Evolutionary conservation across 1,284 basidiomycete genomes (phyloP).

Genomic region (Cryptococcus hybrid): DNA sequence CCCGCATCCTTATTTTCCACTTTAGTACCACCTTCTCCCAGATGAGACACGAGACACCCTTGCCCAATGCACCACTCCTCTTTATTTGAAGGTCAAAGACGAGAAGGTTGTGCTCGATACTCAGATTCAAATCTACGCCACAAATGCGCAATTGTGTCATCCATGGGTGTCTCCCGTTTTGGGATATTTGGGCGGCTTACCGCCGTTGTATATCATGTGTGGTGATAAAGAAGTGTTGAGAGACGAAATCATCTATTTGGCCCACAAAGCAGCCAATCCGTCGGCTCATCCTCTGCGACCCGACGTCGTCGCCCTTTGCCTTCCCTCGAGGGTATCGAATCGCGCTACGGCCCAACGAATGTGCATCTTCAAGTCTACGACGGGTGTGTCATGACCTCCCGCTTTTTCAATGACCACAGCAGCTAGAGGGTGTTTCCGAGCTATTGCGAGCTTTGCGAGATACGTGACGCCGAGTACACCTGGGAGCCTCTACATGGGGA

Average conservation of each 20-base stretch:
- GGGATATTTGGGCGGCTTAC: slow-evolving; percentile 86
- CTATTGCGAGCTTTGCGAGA: slow-evolving; percentile 51
- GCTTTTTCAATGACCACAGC: slow-evolving; percentile 77
- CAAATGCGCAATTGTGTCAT: slow-evolving; percentile 77
- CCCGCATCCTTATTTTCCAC: slow-evolving; percentile 24
- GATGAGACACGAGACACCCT: slow-evolving; percentile 23
- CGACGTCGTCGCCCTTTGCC: slow-evolving; percentile 65
- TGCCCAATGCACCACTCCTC: slow-evolving; percentile 28
- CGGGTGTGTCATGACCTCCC: slow-evolving; percentile 61
- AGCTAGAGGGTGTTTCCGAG: slow-evolving; percentile 34
- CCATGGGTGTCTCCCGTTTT: slow-evolving; percentile 81
- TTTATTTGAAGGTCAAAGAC: slow-evolving; percentile 25
- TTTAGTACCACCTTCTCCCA: slow-evolving; percentile 8
- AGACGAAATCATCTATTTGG: slow-evolving; percentile 90
- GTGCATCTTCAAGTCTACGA: slow-evolving; percentile 80
- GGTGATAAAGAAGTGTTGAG: slow-evolving; percentile 89
- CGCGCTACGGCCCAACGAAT: slow-evolving; percentile 65
- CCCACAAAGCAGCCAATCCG: slow-evolving; percentile 89
- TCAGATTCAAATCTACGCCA: slow-evolving; percentile 87
- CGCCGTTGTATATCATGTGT: slow-evolving; percentile 79
- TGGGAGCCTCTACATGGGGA: slow-evolving; percentile 19
- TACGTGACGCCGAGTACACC: slow-evolving; percentile 45
- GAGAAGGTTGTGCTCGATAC: slow-evolving; percentile 38
- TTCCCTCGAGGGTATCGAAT: slow-evolving; percentile 63
- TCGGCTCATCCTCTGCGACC: slow-evolving; percentile 66